Base-by-base conservation (phyloP, 306 rosid species). In the Trichosanthes cucumerina region DNA sequence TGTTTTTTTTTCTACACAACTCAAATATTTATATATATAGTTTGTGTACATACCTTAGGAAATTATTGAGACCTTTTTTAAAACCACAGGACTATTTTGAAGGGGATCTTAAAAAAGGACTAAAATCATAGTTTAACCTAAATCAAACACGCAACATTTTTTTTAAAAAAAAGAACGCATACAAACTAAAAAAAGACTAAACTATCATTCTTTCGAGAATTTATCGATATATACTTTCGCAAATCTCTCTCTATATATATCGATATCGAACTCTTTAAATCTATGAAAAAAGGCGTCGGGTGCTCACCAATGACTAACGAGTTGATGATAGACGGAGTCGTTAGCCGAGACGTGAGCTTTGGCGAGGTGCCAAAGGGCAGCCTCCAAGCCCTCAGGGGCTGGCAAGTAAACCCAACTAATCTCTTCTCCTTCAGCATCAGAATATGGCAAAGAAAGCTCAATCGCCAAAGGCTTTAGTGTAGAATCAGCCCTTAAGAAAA, bases 321-420 rank as follows among this genome's bases (percentile, higher is more conserved):
- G 86, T 80, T 89, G 90, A 86, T 90, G 96, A 57, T 86, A 84
- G 57, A 84, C 87, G 79, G 81, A 36, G 78, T 90, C 93, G 63
- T 90, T 92, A 23, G 89, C 96, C 39, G 86, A 84, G 73, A 92
- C 97, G 79, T 86, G 93, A 80, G 96, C 81, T 80, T 90, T 90
- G 74, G 96, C 91, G 23, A 88, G 89, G 19, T 88, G 91, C 97
- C 97, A 92, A 44, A 90, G 73, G 64, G 93, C 92, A 33, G 86
- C 90, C 72, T 89, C 91, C 38, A 44, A 63, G 46, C 90, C 97
- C 36, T 83, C 82, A 73, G 82, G 80, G 18, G 89, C 86, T 44
- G 93, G 97, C 79, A 81, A 60, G 80, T 84, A 74, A n/a, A 81
- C 87, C 57, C 84, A 78, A 2, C 73, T 77, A 50, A 46, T 44